These are phyloP conservation scores for Austropuccinia psidii DNA, from an alignment of 1,284 basidiomycete genomes.

Conservation along the genomic window DNA sequence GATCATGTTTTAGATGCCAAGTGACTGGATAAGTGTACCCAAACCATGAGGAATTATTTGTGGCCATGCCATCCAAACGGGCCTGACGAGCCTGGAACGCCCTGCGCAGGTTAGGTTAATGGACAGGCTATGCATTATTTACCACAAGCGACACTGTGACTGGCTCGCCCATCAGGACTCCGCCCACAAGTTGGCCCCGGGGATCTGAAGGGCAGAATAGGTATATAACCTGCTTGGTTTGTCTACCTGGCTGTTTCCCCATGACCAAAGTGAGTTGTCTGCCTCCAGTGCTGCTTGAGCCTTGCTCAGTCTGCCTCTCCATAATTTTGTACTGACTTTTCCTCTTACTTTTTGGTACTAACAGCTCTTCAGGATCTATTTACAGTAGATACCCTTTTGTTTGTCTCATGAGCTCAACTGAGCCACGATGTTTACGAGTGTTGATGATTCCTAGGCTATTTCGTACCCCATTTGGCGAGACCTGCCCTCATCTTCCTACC, in stretches of 20 bases:
- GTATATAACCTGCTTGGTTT: slow-evolving; percentile 20
- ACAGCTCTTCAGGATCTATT: slow-evolving; percentile 38
- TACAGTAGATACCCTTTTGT: slow-evolving; percentile 38
- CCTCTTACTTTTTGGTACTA: neutral
- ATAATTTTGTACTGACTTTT: neutral
- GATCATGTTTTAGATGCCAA: too few species aligned
- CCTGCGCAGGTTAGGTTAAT: too few species aligned
- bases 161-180: too few species aligned
- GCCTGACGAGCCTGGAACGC: too few species aligned
- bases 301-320: neutral
- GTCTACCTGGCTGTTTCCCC: neutral
- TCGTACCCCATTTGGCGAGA: neutral
- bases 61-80: too few species aligned
- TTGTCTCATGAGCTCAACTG: slow-evolving; percentile 36
- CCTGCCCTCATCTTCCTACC: neutral
- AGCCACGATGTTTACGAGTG: slow-evolving; percentile 35
- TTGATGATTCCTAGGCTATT: slow-evolving; percentile 13
- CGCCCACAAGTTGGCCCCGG: slow-evolving; percentile 7
- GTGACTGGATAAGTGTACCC: too few species aligned
- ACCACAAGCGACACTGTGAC: too few species aligned
- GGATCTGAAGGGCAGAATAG: too few species aligned
- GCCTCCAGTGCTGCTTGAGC: neutral
- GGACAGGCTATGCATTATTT: too few species aligned
- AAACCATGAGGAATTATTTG: too few species aligned
- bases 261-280: slow-evolving; percentile 36